Percentiles rank a stretch among this genome's conserved stretches.
Evolutionary conservation across 176 grass and related monocot species (phyloP).

Genomic region (Stipa capillata): DNA sequence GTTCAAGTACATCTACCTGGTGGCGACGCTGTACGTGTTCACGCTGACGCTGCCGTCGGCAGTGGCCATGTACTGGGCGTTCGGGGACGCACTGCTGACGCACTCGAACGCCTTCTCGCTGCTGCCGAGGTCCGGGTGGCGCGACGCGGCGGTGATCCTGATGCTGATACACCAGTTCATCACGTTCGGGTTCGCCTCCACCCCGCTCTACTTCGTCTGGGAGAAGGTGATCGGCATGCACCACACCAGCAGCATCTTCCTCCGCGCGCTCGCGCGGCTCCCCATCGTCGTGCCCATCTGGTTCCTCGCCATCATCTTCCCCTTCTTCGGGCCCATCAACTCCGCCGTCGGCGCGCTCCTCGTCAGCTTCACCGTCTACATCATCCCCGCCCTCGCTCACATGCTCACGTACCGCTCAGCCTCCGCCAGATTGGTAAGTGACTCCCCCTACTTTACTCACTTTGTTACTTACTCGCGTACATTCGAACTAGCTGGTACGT

Average conservation of each 20-base stretch:
- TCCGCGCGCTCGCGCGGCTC: slow-evolving; percentile 25
- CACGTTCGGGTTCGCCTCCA: slow-evolving; percentile 81
- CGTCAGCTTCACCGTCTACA: slow-evolving; percentile 62
- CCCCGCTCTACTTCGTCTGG: slow-evolving; percentile 85
- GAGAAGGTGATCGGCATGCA: slow-evolving; percentile 68
- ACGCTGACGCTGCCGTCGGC: slow-evolving; percentile 72
- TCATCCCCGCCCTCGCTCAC: slow-evolving; percentile 47
- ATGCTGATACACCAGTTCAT: slow-evolving; percentile 89
- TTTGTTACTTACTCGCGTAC: too few species aligned
- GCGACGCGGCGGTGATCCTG: slow-evolving; percentile 60
- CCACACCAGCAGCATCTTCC: slow-evolving; percentile 23
- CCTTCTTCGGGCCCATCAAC: slow-evolving; percentile 62
- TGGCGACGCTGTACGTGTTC: slow-evolving; percentile 72
- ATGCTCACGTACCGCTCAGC: slow-evolving; percentile 47
- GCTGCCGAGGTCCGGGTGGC: slow-evolving; percentile 37
- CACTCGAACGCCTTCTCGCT: slow-evolving; percentile 68
- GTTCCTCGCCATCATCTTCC: slow-evolving; percentile 61
- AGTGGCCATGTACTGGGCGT: slow-evolving; percentile 60
- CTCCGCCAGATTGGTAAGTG: slow-evolving; percentile 29
- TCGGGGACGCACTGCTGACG: slow-evolving; percentile 62
- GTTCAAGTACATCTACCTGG: slow-evolving; percentile 77
- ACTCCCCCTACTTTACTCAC: too few species aligned
- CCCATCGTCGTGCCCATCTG: slow-evolving; percentile 51
- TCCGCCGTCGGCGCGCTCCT: slow-evolving; percentile 56
- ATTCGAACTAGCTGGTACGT: too few species aligned